Percentiles rank a stretch among this genome's conserved stretches.
These are phyloP conservation scores for Leccinum variicolor DNA, from an alignment of 768 basidiomycete genomes.

Conservation along the genomic window DNA sequence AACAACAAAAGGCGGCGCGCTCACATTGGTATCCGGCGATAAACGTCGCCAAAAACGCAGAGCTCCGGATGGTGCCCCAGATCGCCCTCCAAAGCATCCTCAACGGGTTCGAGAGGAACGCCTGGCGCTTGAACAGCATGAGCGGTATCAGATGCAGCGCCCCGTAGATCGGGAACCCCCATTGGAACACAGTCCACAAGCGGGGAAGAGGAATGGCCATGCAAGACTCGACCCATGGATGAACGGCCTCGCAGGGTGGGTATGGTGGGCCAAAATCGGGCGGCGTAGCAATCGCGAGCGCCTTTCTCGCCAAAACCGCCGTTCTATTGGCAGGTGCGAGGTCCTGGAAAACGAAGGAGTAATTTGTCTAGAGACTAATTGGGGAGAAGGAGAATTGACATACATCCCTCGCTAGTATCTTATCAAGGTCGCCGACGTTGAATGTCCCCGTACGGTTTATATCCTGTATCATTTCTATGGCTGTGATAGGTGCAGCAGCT, in stretches of 20 bases:
- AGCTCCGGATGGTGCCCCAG: conserved; percentile 76
- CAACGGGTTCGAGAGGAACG: conserved; percentile 63
- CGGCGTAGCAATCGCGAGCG: conserved; percentile 29
- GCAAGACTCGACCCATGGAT: conserved; percentile 66
- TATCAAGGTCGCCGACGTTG: conserved; percentile 55
- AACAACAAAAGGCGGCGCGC: conserved; percentile 16
- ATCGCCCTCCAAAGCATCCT: conserved; percentile 62
- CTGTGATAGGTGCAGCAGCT: conserved; percentile 55
- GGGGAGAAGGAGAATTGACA: conserved; percentile 8
- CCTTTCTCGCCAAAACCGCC: conserved; percentile 43
- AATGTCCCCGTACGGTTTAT: conserved; percentile 58
- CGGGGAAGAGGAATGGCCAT: conserved; percentile 45
- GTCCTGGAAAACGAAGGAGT: conserved; percentile 38
- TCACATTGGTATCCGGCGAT: conserved; percentile 79
- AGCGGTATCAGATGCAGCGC: conserved; percentile 88
- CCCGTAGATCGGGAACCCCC: conserved; percentile 82
- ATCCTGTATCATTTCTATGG: conserved; percentile 57
- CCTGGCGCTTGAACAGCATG: conserved; percentile 72
- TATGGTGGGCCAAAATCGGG: conserved; percentile 49
- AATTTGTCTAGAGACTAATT: neutral
- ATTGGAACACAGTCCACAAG: conserved; percentile 77
- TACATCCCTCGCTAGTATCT: conserved; percentile 48
- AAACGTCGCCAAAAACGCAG: conserved; percentile 82
- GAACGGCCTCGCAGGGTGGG: conserved; percentile 68
- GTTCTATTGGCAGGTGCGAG: conserved; percentile 50